Percentiles rank a stretch among this genome's conserved stretches.
These are phyloP conservation scores for Trichoderma semiorbis DNA, from an alignment of 2,329 filamentous ascomycete genomes.

Conservation along the genomic window DNA sequence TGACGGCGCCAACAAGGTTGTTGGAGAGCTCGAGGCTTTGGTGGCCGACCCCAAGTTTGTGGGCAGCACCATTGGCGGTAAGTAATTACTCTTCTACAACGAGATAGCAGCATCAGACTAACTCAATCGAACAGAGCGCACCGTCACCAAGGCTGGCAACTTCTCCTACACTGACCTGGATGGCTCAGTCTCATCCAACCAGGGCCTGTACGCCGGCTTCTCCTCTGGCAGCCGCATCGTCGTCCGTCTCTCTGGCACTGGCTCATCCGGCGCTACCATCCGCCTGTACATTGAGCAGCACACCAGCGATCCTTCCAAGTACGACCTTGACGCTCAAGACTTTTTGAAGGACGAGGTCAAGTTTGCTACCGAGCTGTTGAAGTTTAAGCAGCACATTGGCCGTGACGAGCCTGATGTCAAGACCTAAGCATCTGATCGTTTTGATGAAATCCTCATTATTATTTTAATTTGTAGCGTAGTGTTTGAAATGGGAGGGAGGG, in stretches of 20 bases:
- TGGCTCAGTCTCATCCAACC: slow-evolving; percentile 90
- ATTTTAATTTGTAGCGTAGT: neutral
- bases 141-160: slow-evolving; percentile 85
- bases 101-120: slow-evolving; percentile 20
- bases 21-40: slow-evolving; percentile 73
- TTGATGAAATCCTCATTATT: neutral
- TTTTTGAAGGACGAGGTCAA: slow-evolving; percentile 89
- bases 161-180: slow-evolving; percentile 99
- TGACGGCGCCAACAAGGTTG: slow-evolving; percentile 86
- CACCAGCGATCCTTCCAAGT: slow-evolving; percentile 74
- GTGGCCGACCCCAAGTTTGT: slow-evolving; percentile 73
- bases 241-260: slow-evolving; percentile 90
- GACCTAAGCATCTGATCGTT: slow-evolving; percentile 56
- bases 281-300: slow-evolving; percentile 97
- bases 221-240: slow-evolving; percentile 93
- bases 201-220: slow-evolving; percentile 93
- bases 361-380: slow-evolving; percentile 78
- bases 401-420: slow-evolving; percentile 93
- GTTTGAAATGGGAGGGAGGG: neutral
- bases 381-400: slow-evolving; percentile 91
- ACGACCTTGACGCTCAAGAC: slow-evolving; percentile 80
- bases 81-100: slow-evolving; percentile 22
- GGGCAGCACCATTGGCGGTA: slow-evolving; percentile 74
- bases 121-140: slow-evolving; percentile 53
- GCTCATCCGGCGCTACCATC: slow-evolving; percentile 92